Base-by-base conservation (phyloP, 257 asterid genomes). In the Prunella vulgaris region DNA sequence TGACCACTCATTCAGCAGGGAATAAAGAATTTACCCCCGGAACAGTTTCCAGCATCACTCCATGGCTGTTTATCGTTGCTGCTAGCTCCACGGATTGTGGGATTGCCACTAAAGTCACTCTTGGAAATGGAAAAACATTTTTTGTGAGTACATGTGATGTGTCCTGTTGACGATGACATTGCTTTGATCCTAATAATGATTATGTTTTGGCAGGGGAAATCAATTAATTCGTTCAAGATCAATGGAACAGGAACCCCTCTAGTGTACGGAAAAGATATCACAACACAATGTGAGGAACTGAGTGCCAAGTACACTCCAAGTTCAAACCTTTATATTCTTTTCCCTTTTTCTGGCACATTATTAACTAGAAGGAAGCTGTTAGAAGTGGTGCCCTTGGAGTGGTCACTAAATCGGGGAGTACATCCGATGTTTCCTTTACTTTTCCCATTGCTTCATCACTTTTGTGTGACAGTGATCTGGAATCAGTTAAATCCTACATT, bases 51-150 rank as follows among this genome's bases (percentile, higher is more conserved):
- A 80, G 87, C 22, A 64, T 68, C 1, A 83, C 74, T 0, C 87
- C 90, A 0, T 84, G 90, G 90, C 33, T 84, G 28, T 57, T 84
- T 46, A 63, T 76, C 0, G 80, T 82, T 18, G 90, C 70, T 0
- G 85, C 90, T 0, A 80, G 87, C 77, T 73, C 32, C 9, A 80
- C 38, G 7, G 80, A 68, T 38, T 77, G 87, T 12, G 76, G 71
- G 69, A 78, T 84, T 48, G 56, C 63, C 57, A 38, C 76, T 37
- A 73, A 71, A 44, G 58, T 84, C 60, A 7, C 17, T 17, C 84
- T 84, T 2, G 87, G 82, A 33, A 76, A 80, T 57, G 90, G 87
- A 18, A 61, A n/a, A 22, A 57, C 68, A 35, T 3, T 80, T 3
- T 1, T 10, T 14, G 84, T 83, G 69, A 15, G 80, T 68, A 67